Evolutionary conservation across 257 asterid species (phyloP), one percentile per base, ranked within the genome.

Genomic region (Nicotiana benthamiana): DNA sequence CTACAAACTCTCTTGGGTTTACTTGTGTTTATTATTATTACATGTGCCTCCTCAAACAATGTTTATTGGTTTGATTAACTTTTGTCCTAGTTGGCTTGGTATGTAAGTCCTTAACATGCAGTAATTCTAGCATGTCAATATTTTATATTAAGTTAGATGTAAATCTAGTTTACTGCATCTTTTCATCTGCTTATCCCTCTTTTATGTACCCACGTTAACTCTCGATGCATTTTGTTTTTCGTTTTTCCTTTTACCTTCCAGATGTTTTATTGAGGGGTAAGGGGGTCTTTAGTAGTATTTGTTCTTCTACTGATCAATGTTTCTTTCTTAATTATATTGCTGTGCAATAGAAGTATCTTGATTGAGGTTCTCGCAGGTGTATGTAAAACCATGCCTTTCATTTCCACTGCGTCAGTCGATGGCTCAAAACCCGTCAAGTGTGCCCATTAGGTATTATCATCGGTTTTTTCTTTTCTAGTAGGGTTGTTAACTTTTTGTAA

Each of bases 391-490:
- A 81, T 59, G 83, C 84, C 80, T 81, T 81, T 46, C 84, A 81
- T 56, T 81, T 81, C 22, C 84, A 75, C 65, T 81, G 84, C 76
- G 75, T 74, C 11, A 75, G 84, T 30, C 54, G 81, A 52, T 75
- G 84, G 81, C 84, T 81, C 76, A 81, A 81, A 53, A 81, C 84
- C 20, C 81, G 81, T 51, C 80, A 75, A 75, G 80, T 81, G 30
- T 61, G 84, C 60, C 65, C 80, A 10, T 30, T 80, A 80, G 83
- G 64, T 75, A 75, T 18, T 40, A 40, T 68, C 76, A 40, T 20
- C 13, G 15, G 3, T 11, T 16, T 20, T 70, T 12, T 43, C 5
- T 20, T 70, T n/a, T 70, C 3, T 43, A 5, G 4, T 11, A 6
- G 59, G 36, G 59, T 1, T 43, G 0, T 36, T 10, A n/a, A 17